These are phyloP conservation scores for Naganishia onofrii DNA, from an alignment of 768 basidiomycete genomes.

Conservation along the genomic window DNA sequence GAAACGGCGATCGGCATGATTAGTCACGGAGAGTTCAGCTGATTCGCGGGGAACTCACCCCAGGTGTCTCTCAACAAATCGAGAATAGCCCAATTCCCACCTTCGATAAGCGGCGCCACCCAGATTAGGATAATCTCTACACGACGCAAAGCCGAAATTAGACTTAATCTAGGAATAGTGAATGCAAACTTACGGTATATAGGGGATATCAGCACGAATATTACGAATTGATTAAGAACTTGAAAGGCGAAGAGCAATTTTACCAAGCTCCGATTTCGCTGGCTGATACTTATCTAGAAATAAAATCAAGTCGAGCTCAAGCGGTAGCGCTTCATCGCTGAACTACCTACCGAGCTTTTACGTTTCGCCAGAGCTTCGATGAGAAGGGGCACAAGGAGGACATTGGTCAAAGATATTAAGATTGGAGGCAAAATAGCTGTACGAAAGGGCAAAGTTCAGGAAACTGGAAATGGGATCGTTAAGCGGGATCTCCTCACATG, in stretches of 20 bases:
- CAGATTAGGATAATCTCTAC: not conserved
- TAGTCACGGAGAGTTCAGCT: not conserved
- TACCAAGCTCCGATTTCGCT: conserved; percentile 10
- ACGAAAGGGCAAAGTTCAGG: not conserved
- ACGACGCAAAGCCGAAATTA: not conserved
- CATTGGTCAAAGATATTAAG: not conserved
- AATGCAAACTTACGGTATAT: not conserved
- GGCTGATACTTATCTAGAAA: not conserved
- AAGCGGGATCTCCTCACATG: not conserved
- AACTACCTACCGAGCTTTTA: not conserved
- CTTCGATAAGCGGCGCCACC: not conserved
- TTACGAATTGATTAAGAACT: not conserved
- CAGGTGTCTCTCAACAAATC: not conserved
- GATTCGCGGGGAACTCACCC: not conserved
- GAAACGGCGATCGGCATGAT: too few relatives aligned
- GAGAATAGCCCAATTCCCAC: not conserved
- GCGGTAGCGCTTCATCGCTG: too few relatives aligned
- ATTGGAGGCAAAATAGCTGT: conserved; percentile 6
- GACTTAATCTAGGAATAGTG: not conserved
- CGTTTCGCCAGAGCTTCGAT: not conserved
- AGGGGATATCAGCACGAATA: conserved; percentile 3
- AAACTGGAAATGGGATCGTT: not conserved
- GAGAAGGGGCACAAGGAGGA: not conserved
- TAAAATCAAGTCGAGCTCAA: not conserved
- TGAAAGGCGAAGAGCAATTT: conserved; percentile 15